Base-by-base conservation (phyloP, 495 filamentous ascomycete genomes). In the Neurospora intermedia region DNA sequence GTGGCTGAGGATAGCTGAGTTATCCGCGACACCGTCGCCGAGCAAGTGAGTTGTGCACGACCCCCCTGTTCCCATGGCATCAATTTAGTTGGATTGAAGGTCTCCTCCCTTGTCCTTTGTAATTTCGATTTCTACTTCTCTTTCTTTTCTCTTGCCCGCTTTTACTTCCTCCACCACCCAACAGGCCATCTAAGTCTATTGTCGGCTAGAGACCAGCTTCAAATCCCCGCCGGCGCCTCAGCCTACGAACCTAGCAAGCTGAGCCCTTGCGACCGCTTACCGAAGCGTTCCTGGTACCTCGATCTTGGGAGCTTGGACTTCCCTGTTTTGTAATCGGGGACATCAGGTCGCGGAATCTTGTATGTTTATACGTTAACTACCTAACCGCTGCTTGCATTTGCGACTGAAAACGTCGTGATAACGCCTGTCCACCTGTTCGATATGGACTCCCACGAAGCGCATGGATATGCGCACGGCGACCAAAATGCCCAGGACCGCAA, bases 401-500 rank as follows among this genome's bases (percentile, higher is more conserved):
- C 54, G 15, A 66, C 27, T 8, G 27, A 66, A 27, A 66, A 66
- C 54, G 27, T 35, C 5, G 54, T 8, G 31, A 66, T 35, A 66
- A 8, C 27, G 13, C 27, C 27, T 66, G 54, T 15, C 27, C 9
- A 35, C 27, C 27, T 27, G 15, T 31, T 66, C 23, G 27, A 35
- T 38, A 66, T 66, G 54, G 54, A 35, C 54, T 18, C 23, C 27
- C 54, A 66, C 13, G 54, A 66, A 66, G 54, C 54, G 72, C 70
- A 74, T 80, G 80, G 80, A 75, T 16, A 62, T 35, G 23, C 54
- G 27, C 54, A 74, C 70, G 76, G 69, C 75, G 45, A 69, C 39
- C 48, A 78, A 31, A 71, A 76, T 40, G 75, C 80, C 0, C 75
- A 76, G 46, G 79, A 82, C 18, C 81, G 73, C 38, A 87, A 87